Percentiles rank a stretch among this genome's conserved stretches.
Conservation (phyloP, 2,329 filamentous ascomycete species). For the Penicillium sp. region DNA sequence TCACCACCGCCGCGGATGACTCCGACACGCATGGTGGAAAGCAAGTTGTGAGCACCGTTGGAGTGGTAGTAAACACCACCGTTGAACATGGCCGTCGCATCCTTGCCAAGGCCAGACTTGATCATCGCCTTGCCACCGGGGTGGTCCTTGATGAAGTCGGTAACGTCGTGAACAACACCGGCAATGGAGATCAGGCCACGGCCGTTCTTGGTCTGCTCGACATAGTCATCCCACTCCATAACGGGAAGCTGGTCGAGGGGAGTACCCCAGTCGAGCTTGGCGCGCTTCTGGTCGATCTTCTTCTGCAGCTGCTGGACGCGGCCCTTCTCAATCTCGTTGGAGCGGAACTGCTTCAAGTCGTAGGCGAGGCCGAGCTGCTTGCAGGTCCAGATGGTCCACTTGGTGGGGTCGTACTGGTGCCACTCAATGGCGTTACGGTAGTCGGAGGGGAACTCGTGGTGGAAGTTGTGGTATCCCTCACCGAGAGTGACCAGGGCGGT, state of each 20-base stretch:
- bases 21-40: constrained; percentile 84
- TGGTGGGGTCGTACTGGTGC: constrained; percentile 90
- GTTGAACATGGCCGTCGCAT: constrained; percentile 88
- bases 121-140: constrained; percentile 90
- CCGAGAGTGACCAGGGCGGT: constrained; percentile 82
- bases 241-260: constrained; percentile 83
- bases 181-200: constrained; percentile 75
- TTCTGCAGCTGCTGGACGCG: constrained; percentile 86
- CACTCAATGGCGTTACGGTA: constrained; percentile 90
- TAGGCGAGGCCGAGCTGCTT: constrained; percentile 82
- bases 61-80: constrained; percentile 87
- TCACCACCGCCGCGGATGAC: constrained; percentile 84
- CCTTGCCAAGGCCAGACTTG: constrained; percentile 77
- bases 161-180: constrained; percentile 82
- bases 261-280: constrained; percentile 79
- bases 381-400: constrained; percentile 83
- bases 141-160: constrained; percentile 82
- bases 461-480: constrained; percentile 93
- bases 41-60: constrained; percentile 84
- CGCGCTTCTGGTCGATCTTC: constrained; percentile 86
- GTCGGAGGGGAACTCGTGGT: constrained; percentile 90
- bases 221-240: constrained; percentile 83
- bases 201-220: constrained; percentile 73
- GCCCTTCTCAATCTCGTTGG: constrained; percentile 91
- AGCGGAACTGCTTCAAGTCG: constrained; percentile 85